Evolutionary conservation across 2,329 filamentous ascomycete genomes (phyloP), one percentile per base, ranked within the genome.

Genomic region (Fusarium dimerum): DNA sequence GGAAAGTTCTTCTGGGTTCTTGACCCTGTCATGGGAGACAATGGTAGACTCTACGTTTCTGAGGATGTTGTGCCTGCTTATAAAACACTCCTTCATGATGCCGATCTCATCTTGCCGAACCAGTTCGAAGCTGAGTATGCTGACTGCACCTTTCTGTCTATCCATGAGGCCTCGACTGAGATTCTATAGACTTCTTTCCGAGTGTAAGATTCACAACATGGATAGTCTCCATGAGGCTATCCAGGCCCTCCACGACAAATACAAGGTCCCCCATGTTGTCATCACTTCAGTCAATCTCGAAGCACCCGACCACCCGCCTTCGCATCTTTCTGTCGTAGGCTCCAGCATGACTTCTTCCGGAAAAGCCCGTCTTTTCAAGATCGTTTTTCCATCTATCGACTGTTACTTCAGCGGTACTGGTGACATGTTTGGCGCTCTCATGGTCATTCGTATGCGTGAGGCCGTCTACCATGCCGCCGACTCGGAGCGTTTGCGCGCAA

Each of bases 1-100:
- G 89, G 91, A 1, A 85, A 81, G 43, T 96, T 97, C 76, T 97
- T 97, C 74, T 97, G 93, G 93, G 90, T 96, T 3, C 81, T 99
- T 26, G 94, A 99, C 70, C 94, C 95, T 0, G 94, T 99, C 44
- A 99, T 99, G 94, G 94, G 94, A 30, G 94, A 99, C 69, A 92
- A 97, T 66, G 94, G 92, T 45, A 85, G 83, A 61, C 79, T 99
- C 12, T 99, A 99, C 68, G 93, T 99, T 8, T 89, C 88, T 6
- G 87, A 93, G 63, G 91, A 96, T 59, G 91, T 96, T 4, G 89
- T 97, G 15, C 92, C 92, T 0, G 92, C 89, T 13, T 99, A 97
- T 72, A 93, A 91, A 73, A 78, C 78, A 20, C 78, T 96, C 51
- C 77, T 97, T 18, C 80, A 80, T 36, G 81, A 93, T 64, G 93